phyloP scores from a whole-genome alignment of 1,139 yeast genomes.

The Diutina neorugosa region DNA sequence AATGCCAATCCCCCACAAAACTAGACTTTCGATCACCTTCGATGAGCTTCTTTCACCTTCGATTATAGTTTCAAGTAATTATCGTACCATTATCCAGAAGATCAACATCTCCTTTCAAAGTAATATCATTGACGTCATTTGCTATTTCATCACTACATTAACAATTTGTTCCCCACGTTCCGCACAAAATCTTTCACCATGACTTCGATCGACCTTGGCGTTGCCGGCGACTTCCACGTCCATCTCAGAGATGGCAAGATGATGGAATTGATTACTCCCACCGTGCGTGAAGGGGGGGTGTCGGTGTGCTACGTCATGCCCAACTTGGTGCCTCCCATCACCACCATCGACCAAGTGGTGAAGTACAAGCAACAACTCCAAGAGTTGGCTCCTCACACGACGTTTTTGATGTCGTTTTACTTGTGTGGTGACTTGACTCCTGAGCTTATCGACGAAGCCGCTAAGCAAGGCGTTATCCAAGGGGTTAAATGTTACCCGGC shows the following conservation, averaged over 20 bases:
- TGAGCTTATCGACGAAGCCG: constrained; percentile 70
- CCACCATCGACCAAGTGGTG: constrained; percentile 62
- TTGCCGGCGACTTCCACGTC: constrained; percentile 93
- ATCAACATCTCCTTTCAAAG: no score
- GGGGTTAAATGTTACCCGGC: constrained; percentile 97
- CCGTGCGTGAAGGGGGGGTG: constrained; percentile 81
- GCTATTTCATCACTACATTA: no score
- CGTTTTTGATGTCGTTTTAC: constrained; percentile 85
- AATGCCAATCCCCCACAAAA: no score
- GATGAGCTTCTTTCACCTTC: no score
- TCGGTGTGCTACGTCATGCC: constrained; percentile 95
- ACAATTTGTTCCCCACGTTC: not conserved
- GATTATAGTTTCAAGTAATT: no score
- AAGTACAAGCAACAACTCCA: constrained; percentile 58
- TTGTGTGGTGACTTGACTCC: constrained; percentile 73
- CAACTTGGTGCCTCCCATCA: constrained; percentile 83
- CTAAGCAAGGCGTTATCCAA: constrained; percentile 54
- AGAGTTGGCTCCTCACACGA: constrained; percentile 67
- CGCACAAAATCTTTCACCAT: constrained; percentile 4
- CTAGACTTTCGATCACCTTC: no score
- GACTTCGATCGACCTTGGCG: constrained; percentile 48
- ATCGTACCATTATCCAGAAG: no score
- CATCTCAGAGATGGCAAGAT: constrained; percentile 88
- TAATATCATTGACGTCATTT: no score
- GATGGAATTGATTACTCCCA: constrained; percentile 88